phyloP scores from a whole-genome alignment of 202 grass and related monocot species.

The Hordeum pubiflorum region DNA sequence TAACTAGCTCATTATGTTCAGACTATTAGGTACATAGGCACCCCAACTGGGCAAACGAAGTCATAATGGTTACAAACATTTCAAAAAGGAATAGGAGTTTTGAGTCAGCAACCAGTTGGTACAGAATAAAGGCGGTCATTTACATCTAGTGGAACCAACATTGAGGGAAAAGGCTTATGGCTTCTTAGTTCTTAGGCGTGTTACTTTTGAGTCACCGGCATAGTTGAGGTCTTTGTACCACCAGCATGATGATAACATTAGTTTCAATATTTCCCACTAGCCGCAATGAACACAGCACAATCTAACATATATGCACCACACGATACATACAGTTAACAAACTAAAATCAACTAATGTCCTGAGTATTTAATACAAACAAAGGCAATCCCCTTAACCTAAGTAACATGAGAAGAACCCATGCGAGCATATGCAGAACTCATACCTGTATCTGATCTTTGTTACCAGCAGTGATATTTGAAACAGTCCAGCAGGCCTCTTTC shows the following conservation, averaged over 20 bases:
- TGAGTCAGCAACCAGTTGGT: not conserved
- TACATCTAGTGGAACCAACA: not conserved
- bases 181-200: not conserved
- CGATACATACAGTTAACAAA: not conserved
- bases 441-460: conserved; percentile 99
- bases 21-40: not conserved
- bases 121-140: not conserved
- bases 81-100: not conserved
- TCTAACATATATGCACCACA: not conserved
- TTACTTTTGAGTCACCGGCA: not conserved
- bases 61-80: not conserved
- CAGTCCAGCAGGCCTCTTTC: conserved; percentile 99
- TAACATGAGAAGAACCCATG: not conserved
- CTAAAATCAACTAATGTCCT: not conserved
- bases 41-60: not conserved
- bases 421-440: not conserved
- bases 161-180: not conserved
- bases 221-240: not conserved
- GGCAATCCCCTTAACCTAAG: not conserved
- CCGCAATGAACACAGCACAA: not conserved
- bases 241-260: not conserved
- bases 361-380: not conserved
- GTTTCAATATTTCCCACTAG: not conserved
- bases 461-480: conserved; percentile 96
- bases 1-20: not conserved